A percentile compares a stretch with the other conserved stretches of the same genome.
phyloP scores from a whole-genome alignment of 1,139 yeast species.

The Sugiyamaella sp. region DNA sequence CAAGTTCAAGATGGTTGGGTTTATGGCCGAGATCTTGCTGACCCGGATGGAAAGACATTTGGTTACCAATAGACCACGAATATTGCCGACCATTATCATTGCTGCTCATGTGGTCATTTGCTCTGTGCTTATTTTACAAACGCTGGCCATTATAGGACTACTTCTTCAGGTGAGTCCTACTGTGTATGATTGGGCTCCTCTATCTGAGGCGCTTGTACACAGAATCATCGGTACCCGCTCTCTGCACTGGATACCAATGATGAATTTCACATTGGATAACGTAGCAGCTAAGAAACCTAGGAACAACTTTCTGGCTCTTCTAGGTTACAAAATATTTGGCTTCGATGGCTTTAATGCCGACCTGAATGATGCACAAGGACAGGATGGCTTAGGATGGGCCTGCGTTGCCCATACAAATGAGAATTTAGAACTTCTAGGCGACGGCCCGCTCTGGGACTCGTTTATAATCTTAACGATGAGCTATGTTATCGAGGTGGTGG shows the following conservation, averaged over 20 bases:
- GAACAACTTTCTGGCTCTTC: no score
- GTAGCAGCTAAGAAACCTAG: no score
- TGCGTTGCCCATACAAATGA: no score
- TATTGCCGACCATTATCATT: not conserved
- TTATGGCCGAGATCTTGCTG: not conserved
- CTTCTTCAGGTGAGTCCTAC: not conserved
- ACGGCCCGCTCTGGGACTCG: slow-evolving; percentile 8
- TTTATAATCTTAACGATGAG: slow-evolving; percentile 1
- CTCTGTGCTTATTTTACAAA: not conserved
- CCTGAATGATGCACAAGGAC: no score
- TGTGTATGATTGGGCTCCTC: not conserved
- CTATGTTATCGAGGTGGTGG: slow-evolving; percentile 5
- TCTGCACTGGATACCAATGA: no score
- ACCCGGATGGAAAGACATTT: not conserved
- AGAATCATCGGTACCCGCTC: no score
- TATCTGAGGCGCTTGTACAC: no score
- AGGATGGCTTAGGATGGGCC: no score
- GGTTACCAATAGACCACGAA: not conserved
- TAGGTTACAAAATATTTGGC: no score
- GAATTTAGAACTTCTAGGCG: not conserved
- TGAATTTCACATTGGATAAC: no score
- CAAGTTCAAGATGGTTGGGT: not conserved
- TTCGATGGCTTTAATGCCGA: no score
- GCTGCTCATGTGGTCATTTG: not conserved
- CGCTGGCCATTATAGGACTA: not conserved